Percentiles rank a stretch among this genome's conserved stretches.
Evolutionary conservation across 768 basidiomycete species (phyloP).

Genomic region (Lactarius hatsudake): DNA sequence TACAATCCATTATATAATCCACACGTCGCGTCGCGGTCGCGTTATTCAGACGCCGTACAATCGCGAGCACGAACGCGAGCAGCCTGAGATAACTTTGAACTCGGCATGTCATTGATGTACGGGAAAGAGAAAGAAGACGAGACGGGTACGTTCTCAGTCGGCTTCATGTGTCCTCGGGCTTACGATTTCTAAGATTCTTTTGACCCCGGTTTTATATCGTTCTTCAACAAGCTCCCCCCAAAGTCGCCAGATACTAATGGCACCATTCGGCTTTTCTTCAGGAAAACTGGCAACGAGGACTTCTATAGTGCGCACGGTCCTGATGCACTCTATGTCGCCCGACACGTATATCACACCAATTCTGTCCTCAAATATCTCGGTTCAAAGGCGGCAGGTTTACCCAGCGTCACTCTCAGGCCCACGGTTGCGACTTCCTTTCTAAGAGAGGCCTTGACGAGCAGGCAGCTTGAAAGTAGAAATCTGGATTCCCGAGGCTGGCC

Average conservation of each 20-base stretch:
- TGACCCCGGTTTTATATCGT: constrained; percentile 62
- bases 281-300: constrained; percentile 48
- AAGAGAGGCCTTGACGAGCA: constrained; percentile 84
- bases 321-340: constrained; percentile 86
- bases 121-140: constrained; percentile 58
- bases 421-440: constrained; percentile 79
- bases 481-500: constrained; percentile 70
- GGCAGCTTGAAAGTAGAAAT: constrained; percentile 95
- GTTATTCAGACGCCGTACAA: no score
- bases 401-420: constrained; percentile 73
- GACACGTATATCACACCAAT: constrained; percentile 80
- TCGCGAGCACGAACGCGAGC: background rate
- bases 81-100: background rate
- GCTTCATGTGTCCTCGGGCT: background rate
- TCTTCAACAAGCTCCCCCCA: constrained; percentile 57
- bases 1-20: constrained; percentile 16
- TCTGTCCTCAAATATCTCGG: constrained; percentile 93
- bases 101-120: constrained; percentile 58
- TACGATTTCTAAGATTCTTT: constrained; percentile 9
- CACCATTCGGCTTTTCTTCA: constrained; percentile 83
- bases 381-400: constrained; percentile 53
- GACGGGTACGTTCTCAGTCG: constrained; percentile 17
- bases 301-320: constrained; percentile 88
- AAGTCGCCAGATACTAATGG: constrained; percentile 71
- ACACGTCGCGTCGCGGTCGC: constrained; percentile 20